Evolutionary conservation across 495 filamentous ascomycete species (phyloP).

Genomic region (Hyaloscypha hepaticicola): DNA sequence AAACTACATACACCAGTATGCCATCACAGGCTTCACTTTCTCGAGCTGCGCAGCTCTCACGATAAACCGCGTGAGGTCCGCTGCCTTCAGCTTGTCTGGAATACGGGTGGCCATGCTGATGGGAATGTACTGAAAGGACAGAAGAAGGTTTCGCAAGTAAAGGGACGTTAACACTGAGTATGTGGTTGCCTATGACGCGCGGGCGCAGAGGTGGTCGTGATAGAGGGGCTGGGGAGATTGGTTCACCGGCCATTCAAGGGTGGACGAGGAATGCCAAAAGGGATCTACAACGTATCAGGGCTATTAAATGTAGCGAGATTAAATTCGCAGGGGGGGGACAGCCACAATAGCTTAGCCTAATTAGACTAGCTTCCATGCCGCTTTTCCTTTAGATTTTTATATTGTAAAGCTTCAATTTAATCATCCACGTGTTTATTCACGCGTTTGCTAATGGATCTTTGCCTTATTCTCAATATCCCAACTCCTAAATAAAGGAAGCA

Average conservation of each 20-base stretch:
- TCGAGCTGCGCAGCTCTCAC: constrained; percentile 82
- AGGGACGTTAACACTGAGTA: background rate
- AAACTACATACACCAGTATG: constrained; percentile 84
- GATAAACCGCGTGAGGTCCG: constrained; percentile 78
- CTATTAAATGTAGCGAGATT: too few relatives aligned
- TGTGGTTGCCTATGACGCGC: constrained; percentile 23
- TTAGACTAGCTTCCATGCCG: too few relatives aligned
- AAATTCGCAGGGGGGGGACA: too few relatives aligned
- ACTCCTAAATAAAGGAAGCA: too few relatives aligned
- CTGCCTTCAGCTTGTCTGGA: constrained; percentile 70
- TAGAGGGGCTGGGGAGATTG: background rate
- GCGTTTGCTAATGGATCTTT: too few relatives aligned
- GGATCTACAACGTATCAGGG: too few relatives aligned
- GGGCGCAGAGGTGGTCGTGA: background rate
- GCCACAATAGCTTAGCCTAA: too few relatives aligned
- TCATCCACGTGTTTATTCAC: too few relatives aligned
- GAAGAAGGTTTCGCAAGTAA: background rate
- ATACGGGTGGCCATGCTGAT: constrained; percentile 67
- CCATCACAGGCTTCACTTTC: constrained; percentile 75
- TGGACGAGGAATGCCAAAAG: constrained; percentile 9
- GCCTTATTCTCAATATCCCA: too few relatives aligned
- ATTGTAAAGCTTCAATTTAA: too few relatives aligned
- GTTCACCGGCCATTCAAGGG: constrained; percentile 7
- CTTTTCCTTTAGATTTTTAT: too few relatives aligned
- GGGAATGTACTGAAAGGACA: background rate